Percentiles rank a stretch among this genome's conserved stretches.
phyloP scores from a whole-genome alignment of 2,329 filamentous ascomycete genomes.

The Xylariaceae sp. region DNA sequence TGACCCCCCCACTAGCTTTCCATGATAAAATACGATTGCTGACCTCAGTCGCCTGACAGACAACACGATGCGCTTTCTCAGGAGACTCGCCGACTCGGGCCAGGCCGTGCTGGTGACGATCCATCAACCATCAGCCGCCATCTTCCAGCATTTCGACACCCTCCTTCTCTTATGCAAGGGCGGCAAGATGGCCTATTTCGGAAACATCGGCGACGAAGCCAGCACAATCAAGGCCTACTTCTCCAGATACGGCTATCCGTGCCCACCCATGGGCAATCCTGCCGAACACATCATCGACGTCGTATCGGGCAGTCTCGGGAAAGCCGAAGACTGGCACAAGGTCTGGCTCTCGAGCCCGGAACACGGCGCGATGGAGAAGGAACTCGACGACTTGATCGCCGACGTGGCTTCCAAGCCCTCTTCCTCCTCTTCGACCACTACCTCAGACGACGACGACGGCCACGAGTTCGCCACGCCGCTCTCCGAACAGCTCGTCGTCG shows the following conservation, averaged over 20 bases:
- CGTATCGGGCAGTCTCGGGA: constrained; percentile 40
- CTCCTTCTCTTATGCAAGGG: constrained; percentile 68
- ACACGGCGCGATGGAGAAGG: constrained; percentile 30
- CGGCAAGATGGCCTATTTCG: constrained; percentile 71
- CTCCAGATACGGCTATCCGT: constrained; percentile 42
- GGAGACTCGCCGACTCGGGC: constrained; percentile 78
- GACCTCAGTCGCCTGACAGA: too few species aligned
- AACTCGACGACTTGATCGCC: constrained; percentile 49
- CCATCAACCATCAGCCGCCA: constrained; percentile 85
- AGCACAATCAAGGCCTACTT: constrained; percentile 55
- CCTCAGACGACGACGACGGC: too few species aligned
- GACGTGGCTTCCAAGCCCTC: constrained; percentile 39
- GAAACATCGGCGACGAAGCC: constrained; percentile 64
- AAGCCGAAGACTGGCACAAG: constrained; percentile 59
- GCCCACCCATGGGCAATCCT: constrained; percentile 44
- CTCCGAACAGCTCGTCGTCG: constrained; percentile 45
- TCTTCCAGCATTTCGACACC: constrained; percentile 81
- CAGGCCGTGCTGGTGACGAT: constrained; percentile 90
- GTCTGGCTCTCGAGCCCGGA: constrained; percentile 53
- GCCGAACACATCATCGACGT: constrained; percentile 53
- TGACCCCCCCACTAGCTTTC: too few species aligned
- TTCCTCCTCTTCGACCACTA: too few species aligned
- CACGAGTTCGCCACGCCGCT: constrained; percentile 60
- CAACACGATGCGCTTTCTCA: too few species aligned
- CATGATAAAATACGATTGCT: too few species aligned